Base-by-base conservation (phyloP, 192 early-diverging fungal species). In the Coemansia sp. region DNA sequence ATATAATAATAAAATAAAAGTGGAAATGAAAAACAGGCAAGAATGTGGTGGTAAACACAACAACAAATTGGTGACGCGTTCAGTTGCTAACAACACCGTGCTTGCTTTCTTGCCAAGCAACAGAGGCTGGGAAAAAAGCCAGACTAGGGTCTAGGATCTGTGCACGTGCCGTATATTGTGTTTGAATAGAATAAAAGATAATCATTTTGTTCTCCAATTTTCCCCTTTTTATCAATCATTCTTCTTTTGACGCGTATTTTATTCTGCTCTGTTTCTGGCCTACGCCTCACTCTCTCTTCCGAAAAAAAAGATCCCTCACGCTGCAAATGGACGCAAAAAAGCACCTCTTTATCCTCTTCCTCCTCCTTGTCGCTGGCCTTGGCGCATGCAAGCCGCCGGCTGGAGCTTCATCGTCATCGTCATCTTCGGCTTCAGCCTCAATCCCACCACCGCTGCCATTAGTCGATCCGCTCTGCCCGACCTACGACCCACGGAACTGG, bases 401-500 rank as follows among this genome's bases (percentile, higher is more conserved):
- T 6, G 18, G 51, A 26, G 26, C 26, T 26, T 26, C 26, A 26
- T 26, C 26, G 26, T 26, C 26, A 26, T 26, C 26, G 26, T 26
- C 26, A 26, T 26, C 26, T 0, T 26, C 26, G 3, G 26, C 26
- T 26, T 26, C 26, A 26, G 26, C 26, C 3, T 26, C 26, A 26
- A 26, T 26, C 3, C 4, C 51, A 10, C 8, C 51, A 26, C 6
- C 18, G 21, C 5, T 21, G 8, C 7, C 51, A 12, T 21, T 54
- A 11, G 21, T 54, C 12, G 51, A 80, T 26, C 78, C 78, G 21
- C 67, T 81, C 2, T 81, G 78, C 19, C 78, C 78, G 8, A 81
- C 73, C 10, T 62, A 47, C 22, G 73, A 81, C 48, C 54, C 67
- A 6, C 36, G 51, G 49, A 81, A 81, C 67, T 68, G 65, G 66